These are phyloP conservation scores for Solanum sejunctum DNA, from an alignment of 257 asterid genomes.

Conservation along the genomic window DNA sequence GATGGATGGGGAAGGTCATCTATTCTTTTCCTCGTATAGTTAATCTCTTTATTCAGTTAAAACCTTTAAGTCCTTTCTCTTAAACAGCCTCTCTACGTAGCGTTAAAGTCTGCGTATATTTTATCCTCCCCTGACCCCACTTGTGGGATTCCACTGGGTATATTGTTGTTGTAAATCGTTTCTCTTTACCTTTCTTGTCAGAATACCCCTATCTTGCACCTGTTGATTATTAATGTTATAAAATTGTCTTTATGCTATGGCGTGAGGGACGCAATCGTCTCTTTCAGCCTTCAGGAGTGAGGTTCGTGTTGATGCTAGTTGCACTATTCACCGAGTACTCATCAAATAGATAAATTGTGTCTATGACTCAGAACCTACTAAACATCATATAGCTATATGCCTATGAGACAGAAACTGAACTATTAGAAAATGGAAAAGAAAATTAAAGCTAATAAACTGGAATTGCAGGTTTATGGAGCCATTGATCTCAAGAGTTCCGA, in stretches of 20 bases:
- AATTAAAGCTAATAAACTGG: background rate
- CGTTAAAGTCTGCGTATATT: too few species aligned
- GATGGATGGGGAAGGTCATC: constrained; percentile 87
- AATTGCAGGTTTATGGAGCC: constrained; percentile 75
- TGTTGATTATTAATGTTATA: background rate
- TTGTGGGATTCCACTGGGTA: too few species aligned
- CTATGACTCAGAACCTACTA: background rate
- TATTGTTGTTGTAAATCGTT: background rate
- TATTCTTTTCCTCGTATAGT: background rate
- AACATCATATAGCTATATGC: background rate
- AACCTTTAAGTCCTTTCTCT: background rate
- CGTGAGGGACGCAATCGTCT: background rate
- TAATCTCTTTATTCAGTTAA: background rate
- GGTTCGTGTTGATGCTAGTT: background rate
- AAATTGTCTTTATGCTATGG: background rate
- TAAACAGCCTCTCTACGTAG: too few species aligned
- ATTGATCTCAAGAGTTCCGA: constrained; percentile 56
- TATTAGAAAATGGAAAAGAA: background rate
- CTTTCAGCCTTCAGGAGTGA: background rate
- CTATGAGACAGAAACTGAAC: background rate
- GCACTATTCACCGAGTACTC: background rate
- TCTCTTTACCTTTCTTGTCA: background rate
- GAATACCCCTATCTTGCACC: background rate
- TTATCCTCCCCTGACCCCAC: too few species aligned
- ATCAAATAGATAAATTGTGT: background rate